Percentiles rank a stretch among this genome's conserved stretches.
Conservation (phyloP, 257 asterid species). For the Phtheirospermum japonicum region DNA sequence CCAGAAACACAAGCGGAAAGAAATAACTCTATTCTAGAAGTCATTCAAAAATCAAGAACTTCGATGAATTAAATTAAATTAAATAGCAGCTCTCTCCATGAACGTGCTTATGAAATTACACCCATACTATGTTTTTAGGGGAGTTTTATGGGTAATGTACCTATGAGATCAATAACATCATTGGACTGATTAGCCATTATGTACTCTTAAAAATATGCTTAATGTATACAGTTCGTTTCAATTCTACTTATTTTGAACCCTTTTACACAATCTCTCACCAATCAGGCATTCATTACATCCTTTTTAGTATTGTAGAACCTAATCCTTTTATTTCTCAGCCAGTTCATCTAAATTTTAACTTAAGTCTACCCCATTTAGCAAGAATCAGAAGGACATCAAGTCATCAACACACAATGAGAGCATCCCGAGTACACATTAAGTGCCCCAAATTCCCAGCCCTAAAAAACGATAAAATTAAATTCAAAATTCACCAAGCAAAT, state of each 20-base stretch:
- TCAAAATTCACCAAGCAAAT: background rate
- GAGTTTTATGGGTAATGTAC: background rate
- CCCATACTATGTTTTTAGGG: background rate
- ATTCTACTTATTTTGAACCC: too few relatives aligned
- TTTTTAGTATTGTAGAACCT: background rate
- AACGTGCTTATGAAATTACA: constrained; percentile 11
- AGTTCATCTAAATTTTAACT: background rate
- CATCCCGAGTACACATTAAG: background rate
- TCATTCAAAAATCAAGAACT: constrained; percentile 11
- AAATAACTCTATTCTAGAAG: constrained; percentile 24
- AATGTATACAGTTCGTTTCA: too few relatives aligned
- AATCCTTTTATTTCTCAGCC: background rate
- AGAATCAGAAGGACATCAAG: background rate
- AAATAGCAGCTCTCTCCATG: background rate
- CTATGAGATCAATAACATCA: background rate
- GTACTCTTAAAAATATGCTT: too few relatives aligned
- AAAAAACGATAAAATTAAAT: background rate
- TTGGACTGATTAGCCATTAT: too few relatives aligned
- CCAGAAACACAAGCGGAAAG: constrained; percentile 21
- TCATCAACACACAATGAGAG: background rate
- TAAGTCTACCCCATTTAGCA: background rate
- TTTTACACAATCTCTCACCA: background rate
- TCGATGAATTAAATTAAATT: background rate
- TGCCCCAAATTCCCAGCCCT: background rate
- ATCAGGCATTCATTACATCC: background rate